Conservation (phyloP, 257 asterid genomes). For the Solanum dulcamara region DNA sequence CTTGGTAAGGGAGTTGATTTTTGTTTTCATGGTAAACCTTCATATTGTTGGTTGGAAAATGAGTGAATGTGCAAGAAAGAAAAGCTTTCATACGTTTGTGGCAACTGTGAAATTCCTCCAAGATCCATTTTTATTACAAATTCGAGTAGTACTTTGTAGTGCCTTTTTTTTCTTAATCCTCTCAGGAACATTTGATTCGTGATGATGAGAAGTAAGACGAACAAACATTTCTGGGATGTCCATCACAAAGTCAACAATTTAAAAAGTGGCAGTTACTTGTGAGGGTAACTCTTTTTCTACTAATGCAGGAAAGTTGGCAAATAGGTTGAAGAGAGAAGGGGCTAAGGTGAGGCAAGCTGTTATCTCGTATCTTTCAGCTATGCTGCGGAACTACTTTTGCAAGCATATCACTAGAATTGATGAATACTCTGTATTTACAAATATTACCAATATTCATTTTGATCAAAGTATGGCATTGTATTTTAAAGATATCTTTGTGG, state of each 20-base stretch:
- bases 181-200: background rate
- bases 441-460: background rate
- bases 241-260: background rate
- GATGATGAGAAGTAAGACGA: background rate
- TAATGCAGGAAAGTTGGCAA: conserved; percentile 80
- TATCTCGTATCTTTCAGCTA: background rate
- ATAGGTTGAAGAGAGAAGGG: conserved; percentile 84
- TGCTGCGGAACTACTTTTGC: background rate
- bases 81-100: background rate
- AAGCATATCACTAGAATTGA: background rate
- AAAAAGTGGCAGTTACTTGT: background rate
- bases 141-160: background rate
- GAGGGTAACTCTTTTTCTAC: background rate
- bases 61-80: background rate
- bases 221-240: background rate
- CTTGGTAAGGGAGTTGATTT: conserved; percentile 49
- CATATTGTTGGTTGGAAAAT: background rate
- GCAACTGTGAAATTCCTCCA: background rate
- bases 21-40: background rate
- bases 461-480: background rate
- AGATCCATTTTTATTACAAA: background rate
- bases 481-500: background rate
- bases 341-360: conserved; percentile 51
- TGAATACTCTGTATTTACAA: background rate
- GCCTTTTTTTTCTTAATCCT: background rate